phyloP scores from a whole-genome alignment of 169 alveolate species.

The Cryptosporidium ubiquitum region DNA sequence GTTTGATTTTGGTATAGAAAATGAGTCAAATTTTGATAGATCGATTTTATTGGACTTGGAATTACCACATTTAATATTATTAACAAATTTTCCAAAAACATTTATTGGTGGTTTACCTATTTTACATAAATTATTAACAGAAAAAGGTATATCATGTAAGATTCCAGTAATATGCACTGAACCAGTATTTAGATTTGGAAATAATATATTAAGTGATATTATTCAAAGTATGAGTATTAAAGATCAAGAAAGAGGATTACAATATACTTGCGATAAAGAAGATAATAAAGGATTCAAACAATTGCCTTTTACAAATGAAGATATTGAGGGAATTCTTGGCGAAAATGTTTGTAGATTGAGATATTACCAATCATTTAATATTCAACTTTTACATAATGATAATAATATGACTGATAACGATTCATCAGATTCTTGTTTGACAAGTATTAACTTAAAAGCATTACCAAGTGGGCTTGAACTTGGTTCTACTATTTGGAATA shows the following conservation, averaged over 20 bases:
- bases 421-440: not conserved
- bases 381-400: slow-evolving; percentile 32
- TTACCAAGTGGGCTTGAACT: slow-evolving; percentile 60
- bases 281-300: slow-evolving; percentile 13
- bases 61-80: slow-evolving; percentile 49
- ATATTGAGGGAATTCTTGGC: slow-evolving; percentile 62
- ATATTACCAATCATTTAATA: slow-evolving; percentile 61
- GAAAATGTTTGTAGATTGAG: slow-evolving; percentile 71
- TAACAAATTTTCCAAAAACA: slow-evolving; percentile 42
- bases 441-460: slow-evolving; percentile 39
- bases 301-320: slow-evolving; percentile 42
- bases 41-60: not conserved
- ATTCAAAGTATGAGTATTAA: slow-evolving; percentile 45
- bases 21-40: slow-evolving; percentile 38
- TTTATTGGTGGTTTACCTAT: slow-evolving; percentile 69
- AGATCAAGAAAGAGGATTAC: slow-evolving; percentile 68
- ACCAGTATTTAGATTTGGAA: slow-evolving; percentile 62
- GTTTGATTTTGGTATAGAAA: slow-evolving; percentile 72
- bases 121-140: not conserved
- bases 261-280: slow-evolving; percentile 47
- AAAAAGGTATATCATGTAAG: slow-evolving; percentile 2
- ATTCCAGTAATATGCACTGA: slow-evolving; percentile 70
- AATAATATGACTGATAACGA: not conserved
- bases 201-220: slow-evolving; percentile 39
- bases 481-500: slow-evolving; percentile 66